These are phyloP conservation scores for Fonsecaea multimorphosa DNA, from an alignment of 2,329 filamentous ascomycete genomes.

Conservation along the genomic window DNA sequence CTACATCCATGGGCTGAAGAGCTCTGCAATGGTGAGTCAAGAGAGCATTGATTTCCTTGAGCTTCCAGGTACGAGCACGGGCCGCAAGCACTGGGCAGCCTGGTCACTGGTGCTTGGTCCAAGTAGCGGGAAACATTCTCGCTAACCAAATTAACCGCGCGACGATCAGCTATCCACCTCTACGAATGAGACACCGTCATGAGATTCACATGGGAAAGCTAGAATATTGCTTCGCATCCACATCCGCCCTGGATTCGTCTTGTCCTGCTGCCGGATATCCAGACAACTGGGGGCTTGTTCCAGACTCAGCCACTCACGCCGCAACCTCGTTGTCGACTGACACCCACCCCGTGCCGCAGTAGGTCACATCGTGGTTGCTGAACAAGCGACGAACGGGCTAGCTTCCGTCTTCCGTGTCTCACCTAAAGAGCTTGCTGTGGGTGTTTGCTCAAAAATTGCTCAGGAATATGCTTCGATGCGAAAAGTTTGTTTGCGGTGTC, in stretches of 20 bases:
- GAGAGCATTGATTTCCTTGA: neutral
- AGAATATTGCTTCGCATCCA: neutral
- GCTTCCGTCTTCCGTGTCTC: neutral
- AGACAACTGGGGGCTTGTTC: neutral
- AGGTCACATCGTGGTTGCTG: neutral
- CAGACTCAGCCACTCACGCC: slow-evolving; percentile 1
- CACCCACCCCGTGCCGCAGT: slow-evolving; percentile 12
- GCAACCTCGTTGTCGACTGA: slow-evolving; percentile 5
- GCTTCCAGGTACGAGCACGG: neutral
- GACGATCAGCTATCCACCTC: slow-evolving; percentile 6
- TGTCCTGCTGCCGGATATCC: neutral
- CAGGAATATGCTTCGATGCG: slow-evolving; percentile 8
- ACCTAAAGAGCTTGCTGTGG: slow-evolving; percentile 5
- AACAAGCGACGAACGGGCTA: slow-evolving; percentile 1
- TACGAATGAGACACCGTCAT: slow-evolving; percentile 5
- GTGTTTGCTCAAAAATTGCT: neutral
- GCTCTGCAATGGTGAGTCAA: neutral
- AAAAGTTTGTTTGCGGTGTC: neutral
- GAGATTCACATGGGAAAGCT: slow-evolving; percentile 12
- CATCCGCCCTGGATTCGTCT: neutral
- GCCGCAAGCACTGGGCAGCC: neutral
- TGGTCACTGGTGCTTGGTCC: neutral
- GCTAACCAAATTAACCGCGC: slow-evolving; percentile 7
- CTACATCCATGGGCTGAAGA: neutral
- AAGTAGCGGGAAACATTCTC: slow-evolving; percentile 8